Base-by-base conservation (phyloP, 2,329 filamentous ascomycete genomes). In the Colletotrichum phormii region DNA sequence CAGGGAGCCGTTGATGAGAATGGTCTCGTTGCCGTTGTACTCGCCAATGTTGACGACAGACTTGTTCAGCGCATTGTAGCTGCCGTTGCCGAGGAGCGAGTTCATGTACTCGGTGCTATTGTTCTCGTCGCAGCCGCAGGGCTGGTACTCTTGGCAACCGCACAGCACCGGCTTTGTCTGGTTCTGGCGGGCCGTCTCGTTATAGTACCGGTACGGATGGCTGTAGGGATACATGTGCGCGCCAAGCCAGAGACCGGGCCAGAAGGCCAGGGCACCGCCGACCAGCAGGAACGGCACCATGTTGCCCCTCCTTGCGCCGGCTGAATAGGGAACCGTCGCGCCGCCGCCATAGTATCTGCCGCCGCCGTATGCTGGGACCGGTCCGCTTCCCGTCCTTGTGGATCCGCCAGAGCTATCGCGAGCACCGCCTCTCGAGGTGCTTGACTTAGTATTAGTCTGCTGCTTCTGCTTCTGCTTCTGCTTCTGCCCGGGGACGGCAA, bases 1-100 rank as follows among this genome's bases (percentile, higher is more conserved):
- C 4, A 96, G 83, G 0, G 92, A 93, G n/a, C 94, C 94, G 79
- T 95, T 95, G 79, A 96, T 83, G 35, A 94, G 84, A 49, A 97
- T 87, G 1, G 89, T 92, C 74, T 82, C 82, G 1, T 87, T 92
- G 62, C 90, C 90, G 5, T 75, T 64, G 73, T 78, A 80, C 26
- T 80, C 71, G 2, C 87, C 89, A 1, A 95, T 88, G 13, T 85
- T 87, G 69, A 94, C 87, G 2, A 94, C 76, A 0, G 85, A 86
- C 77, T 89, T 86, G 68, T 94, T 91, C 73, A 92, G 87, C 65
- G 86, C 82, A 49, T 59, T 74, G 74, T 42, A 76, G 83, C 3
- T 79, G 51, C 91, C 91, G 79, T 93, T 88, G 67, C 92, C 93
- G 55, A 95, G 85, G 11, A 95, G 78, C 9, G 88, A 86, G 74